These are phyloP conservation scores for Rhodamnia argentea DNA, from an alignment of 345 rosid genomes.

Conservation along the genomic window DNA sequence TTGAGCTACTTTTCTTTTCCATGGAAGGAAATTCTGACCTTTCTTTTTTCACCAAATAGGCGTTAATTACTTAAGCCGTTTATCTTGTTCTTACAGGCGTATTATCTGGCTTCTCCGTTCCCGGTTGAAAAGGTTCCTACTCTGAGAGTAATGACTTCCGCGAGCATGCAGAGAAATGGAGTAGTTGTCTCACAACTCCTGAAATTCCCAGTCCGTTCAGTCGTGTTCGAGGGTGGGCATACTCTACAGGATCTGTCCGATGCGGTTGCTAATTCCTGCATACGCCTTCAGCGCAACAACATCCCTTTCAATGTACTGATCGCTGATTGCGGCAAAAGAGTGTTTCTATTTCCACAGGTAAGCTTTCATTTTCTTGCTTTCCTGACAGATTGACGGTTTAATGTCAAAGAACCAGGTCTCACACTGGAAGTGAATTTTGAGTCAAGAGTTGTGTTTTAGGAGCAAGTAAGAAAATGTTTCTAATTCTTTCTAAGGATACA, in stretches of 20 bases:
- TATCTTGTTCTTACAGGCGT: conserved; percentile 17
- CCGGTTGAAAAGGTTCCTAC: conserved; percentile 34
- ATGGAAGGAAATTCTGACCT: background rate
- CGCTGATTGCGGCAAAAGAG: conserved; percentile 23
- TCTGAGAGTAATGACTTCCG: conserved; percentile 7
- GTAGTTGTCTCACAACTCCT: conserved; percentile 22
- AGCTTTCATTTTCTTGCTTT: background rate
- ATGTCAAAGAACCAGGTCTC: background rate
- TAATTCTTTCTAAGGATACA: background rate
- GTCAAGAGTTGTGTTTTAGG: background rate
- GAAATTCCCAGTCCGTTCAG: conserved; percentile 38
- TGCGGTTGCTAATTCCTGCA: conserved; percentile 30
- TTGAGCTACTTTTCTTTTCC: background rate
- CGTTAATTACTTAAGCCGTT: background rate
- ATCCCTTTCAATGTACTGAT: conserved; percentile 41
- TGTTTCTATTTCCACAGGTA: conserved; percentile 34
- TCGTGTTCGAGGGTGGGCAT: conserved; percentile 24
- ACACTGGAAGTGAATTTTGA: background rate
- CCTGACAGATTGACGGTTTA: background rate
- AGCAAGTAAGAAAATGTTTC: background rate
- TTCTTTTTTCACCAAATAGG: background rate
- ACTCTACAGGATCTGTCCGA: conserved; percentile 13
- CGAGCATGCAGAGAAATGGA: conserved; percentile 1
- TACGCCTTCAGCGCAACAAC: conserved; percentile 28
- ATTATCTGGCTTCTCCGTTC: conserved; percentile 24